Percentiles rank a stretch among this genome's conserved stretches.
phyloP scores from a whole-genome alignment of 495 filamentous ascomycete genomes.

The Jackrogersella multiformis region DNA sequence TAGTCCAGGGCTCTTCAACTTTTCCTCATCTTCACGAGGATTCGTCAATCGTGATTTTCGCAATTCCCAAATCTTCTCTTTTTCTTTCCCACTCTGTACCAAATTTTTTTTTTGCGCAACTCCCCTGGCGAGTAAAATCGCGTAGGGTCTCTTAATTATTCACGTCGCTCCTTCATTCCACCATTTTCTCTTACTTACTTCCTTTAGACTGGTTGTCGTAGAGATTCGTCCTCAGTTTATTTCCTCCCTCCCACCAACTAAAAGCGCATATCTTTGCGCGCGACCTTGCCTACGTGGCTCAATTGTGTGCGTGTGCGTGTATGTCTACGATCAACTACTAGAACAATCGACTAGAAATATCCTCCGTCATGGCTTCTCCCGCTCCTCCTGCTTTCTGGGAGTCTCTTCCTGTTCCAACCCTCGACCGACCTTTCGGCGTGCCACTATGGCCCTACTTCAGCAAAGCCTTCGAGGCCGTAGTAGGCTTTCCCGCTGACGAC shows the following conservation, averaged over 20 bases:
- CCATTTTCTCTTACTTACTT: constrained; percentile 17
- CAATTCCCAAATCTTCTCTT: constrained; percentile 36
- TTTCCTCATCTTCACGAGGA: constrained; percentile 35
- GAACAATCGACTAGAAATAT: too few species aligned
- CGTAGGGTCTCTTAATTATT: constrained; percentile 20
- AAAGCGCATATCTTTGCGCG: constrained; percentile 31
- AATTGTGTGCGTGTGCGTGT: too few species aligned
- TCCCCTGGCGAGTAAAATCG: constrained; percentile 14
- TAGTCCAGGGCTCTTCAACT: constrained; percentile 21
- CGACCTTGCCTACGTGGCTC: constrained; percentile 15
- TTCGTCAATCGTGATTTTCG: constrained; percentile 29
- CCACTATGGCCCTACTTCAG: constrained; percentile 95
- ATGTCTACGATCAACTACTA: constrained; percentile 2
- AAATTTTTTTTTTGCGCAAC: constrained; percentile 19
- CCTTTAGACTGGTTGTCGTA: constrained; percentile 19
- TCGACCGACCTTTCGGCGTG: constrained; percentile 93
- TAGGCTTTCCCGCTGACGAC: constrained; percentile 76
- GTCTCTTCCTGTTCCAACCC: constrained; percentile 74
- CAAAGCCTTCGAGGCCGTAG: constrained; percentile 76
- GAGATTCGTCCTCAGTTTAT: constrained; percentile 18
- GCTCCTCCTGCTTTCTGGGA: constrained; percentile 66
- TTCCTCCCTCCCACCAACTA: background rate
- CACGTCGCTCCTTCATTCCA: constrained; percentile 49
- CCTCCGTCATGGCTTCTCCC: constrained; percentile 54
- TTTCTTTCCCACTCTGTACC: constrained; percentile 32